Base-by-base conservation (phyloP, 2,329 filamentous ascomycete species). In the Aspergillus hiratsukae region DNA sequence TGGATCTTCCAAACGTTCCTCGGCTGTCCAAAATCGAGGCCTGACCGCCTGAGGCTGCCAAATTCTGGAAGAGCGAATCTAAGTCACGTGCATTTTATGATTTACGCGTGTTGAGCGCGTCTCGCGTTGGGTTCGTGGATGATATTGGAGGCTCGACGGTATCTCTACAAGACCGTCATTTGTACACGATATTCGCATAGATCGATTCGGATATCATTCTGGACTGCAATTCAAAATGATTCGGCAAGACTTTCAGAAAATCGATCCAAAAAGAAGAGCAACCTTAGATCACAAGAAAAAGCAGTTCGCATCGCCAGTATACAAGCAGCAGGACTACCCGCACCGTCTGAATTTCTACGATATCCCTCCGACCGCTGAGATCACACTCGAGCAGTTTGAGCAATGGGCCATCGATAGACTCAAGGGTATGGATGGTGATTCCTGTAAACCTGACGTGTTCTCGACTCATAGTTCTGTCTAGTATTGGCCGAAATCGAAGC, bases 321-420 rank as follows among this genome's bases (percentile, higher is more conserved):
- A 87, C 80, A 87, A 90, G 73, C 86, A 91, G 63, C 82, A 87
- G 55, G 81, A 88, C 46, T 99, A 97, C 72, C 85, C 87, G 14
- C 83, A 93, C 73, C 88, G 92, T 55, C 83, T 99, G 68, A 99
- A 95, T 79, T 93, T 97, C 75, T 99, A 99, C 77, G 79, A 85
- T 46, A 82, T 87, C 27, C 90, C 94, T 48, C 94, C 94, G 0
- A 97, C 91, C 0, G 89, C 89, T 49, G 94, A 99, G 70, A 94
- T 99, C 65, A 96, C 91, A 0, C 85, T 99, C 45, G 94, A 99
- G 71, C 87, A 99, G 71, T 99, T 99, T 68, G 94, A 99, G 72
- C 91, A 96, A 82, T 99, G 94, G 94, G 94, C 92, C 10, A 97
- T 99, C 68, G 90, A 96, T 68, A 83, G 94, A 56, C 75, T 99